phyloP scores from a whole-genome alignment of 306 rosid species.

The Cicer yamashitae region DNA sequence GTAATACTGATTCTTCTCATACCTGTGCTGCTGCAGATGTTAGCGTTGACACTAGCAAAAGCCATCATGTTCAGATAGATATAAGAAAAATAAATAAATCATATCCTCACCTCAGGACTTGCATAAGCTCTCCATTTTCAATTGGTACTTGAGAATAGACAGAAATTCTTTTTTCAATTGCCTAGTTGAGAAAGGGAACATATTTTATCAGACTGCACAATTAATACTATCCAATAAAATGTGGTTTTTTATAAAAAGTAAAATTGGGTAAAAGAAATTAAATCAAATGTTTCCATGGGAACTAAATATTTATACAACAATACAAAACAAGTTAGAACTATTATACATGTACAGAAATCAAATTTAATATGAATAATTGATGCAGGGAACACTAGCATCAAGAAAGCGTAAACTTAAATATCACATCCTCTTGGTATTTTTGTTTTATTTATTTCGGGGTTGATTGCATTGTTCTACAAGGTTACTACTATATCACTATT shows the following conservation, averaged over 20 bases:
- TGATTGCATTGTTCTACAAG: neutral
- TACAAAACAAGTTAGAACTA: constrained; percentile 23
- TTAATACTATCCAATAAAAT: constrained; percentile 21
- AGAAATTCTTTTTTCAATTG: constrained; percentile 94
- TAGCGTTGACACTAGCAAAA: constrained; percentile 57
- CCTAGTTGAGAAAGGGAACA: constrained; percentile 62
- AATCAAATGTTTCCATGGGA: constrained; percentile 21
- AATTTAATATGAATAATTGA: constrained; percentile 31
- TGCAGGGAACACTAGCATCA: neutral
- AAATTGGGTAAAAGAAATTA: neutral
- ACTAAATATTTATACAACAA: neutral
- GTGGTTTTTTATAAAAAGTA: neutral
- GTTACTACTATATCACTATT: constrained; percentile 6
- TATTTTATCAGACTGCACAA: constrained; percentile 40
- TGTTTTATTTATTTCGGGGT: constrained; percentile 3
- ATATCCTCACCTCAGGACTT: constrained; percentile 82
- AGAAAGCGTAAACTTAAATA: constrained; percentile 15
- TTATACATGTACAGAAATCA: constrained; percentile 8
- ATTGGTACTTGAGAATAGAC: constrained; percentile 88
- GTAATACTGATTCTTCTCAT: constrained; percentile 88
- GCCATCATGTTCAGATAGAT: constrained; percentile 35
- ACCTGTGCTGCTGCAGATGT: constrained; percentile 96
- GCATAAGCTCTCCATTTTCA: constrained; percentile 95
- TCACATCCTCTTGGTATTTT: constrained; percentile 12
- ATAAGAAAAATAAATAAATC: constrained; percentile 36